Evolutionary conservation across 345 rosid species (phyloP).

Genomic region (Acer negundo): DNA sequence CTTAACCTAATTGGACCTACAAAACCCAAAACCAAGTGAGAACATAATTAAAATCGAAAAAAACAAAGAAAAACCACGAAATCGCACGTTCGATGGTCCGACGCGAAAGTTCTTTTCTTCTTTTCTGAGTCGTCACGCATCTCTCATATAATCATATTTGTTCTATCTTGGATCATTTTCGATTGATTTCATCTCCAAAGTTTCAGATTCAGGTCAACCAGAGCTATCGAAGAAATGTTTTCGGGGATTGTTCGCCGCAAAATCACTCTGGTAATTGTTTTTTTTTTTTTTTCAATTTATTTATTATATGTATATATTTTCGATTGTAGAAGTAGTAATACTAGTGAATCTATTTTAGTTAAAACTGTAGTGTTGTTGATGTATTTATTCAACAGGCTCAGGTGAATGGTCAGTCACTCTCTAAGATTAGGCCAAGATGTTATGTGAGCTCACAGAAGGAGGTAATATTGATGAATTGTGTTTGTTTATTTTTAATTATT

Average conservation of each 20-base stretch:
- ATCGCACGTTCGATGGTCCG: slow-evolving; percentile 11
- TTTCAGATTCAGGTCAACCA: background rate
- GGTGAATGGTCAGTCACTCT: slow-evolving; percentile 20
- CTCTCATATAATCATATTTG: background rate
- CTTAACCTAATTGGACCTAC: background rate
- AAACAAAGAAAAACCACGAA: background rate
- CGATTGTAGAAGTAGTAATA: background rate
- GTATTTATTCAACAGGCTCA: slow-evolving; percentile 2
- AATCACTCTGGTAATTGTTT: slow-evolving; percentile 20
- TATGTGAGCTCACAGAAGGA: slow-evolving; percentile 6
- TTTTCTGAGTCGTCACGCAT: background rate
- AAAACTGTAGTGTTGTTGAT: background rate
- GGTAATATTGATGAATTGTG: background rate
- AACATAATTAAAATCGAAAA: background rate
- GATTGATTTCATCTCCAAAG: background rate
- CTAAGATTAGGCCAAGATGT: slow-evolving; percentile 23
- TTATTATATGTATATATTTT: background rate
- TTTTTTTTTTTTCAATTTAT: background rate
- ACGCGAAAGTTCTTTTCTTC: slow-evolving; percentile 19
- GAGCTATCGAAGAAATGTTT: slow-evolving; percentile 22
- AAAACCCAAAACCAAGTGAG: background rate
- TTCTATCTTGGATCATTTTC: background rate
- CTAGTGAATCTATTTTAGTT: background rate
- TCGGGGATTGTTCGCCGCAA: slow-evolving; percentile 27
- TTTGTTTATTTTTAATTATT: background rate